Base-by-base conservation (phyloP, 2,329 filamentous ascomycete genomes). In the Cladophialophora psammophila region DNA sequence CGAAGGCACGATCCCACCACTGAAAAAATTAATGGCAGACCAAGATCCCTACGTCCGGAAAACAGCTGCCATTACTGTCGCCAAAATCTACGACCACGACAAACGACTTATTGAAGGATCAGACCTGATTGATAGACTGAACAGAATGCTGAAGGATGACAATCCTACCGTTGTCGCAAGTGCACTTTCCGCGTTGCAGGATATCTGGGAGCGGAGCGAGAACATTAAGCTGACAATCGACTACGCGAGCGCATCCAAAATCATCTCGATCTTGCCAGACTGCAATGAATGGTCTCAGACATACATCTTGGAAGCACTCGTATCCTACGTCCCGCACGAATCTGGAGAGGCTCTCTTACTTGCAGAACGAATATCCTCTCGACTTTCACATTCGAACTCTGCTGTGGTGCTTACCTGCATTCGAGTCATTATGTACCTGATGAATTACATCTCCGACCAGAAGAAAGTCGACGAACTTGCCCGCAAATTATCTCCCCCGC, bases 261-360 rank as follows among this genome's bases (percentile, higher is more conserved):
- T 99, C 84, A 93, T 98, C 40, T 93, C 95, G 52, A 98, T 99
- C 68, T 80, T 99, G 31, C 90, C 95, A 1, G 95, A 99, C 78
- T 98, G 95, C 81, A 98, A 95, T 18, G 95, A 99, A 92, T 96
- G 86, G 76, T 94, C 95, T 50, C 95, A 99, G 82, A 97, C 94
- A 26, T 99, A 99, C 78, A 98, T 99, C 64, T 86, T 99, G 8
- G 95, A 99, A 81, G 94, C 95, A 20, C 85, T 99, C 74, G 98
- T 98, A 91, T 95, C 94, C 26, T 99, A 98, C 77, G 91, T 98
- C 13, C 95, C 95, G 5, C 93, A 96, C 79, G 94, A 98, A 74
- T 90, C 90, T 0, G 87, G 89, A 42, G 95, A 99, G 80, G 94
- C 95, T 4, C 86, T 93, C 6, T 84, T 99, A 15, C 85, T 99